phyloP scores from a whole-genome alignment of 352 stramenopile genomes.

The Pythium oligandrum region DNA sequence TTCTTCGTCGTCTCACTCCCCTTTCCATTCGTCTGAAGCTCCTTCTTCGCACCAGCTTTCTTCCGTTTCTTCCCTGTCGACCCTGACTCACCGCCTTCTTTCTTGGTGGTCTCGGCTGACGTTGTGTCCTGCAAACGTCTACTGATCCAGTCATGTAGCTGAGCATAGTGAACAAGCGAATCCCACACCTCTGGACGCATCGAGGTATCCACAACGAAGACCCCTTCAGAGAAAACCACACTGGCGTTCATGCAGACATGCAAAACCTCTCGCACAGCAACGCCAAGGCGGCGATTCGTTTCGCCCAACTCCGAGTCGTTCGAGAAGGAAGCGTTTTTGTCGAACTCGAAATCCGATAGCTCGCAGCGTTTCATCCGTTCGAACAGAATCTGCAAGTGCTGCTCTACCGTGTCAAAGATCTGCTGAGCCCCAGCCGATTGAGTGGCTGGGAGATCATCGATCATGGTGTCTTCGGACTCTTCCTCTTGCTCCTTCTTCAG shows the following conservation, averaged over 20 bases:
- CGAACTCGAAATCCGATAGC: conserved; percentile 41
- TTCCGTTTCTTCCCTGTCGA: too few relatives aligned
- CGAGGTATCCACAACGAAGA: too few relatives aligned
- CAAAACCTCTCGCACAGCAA: conserved; percentile 23
- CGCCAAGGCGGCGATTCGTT: conserved; percentile 26
- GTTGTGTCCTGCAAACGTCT: background rate
- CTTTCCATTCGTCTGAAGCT: conserved; percentile 6
- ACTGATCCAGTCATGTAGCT: conserved; percentile 34
- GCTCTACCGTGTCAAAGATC: conserved; percentile 18
- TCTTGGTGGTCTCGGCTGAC: too few relatives aligned
- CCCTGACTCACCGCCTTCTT: too few relatives aligned
- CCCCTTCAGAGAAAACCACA: conserved; percentile 5
- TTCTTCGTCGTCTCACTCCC: conserved; percentile 2
- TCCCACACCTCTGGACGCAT: conserved; percentile 12
- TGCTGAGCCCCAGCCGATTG: conserved; percentile 22
- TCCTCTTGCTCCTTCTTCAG: conserved; percentile 17
- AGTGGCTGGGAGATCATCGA: conserved; percentile 32
- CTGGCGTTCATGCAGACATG: conserved; percentile 44
- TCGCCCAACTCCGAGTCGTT: conserved; percentile 19
- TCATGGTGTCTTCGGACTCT: conserved; percentile 24
- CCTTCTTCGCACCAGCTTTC: too few relatives aligned
- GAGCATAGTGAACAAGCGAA: conserved; percentile 21
- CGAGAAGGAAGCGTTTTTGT: conserved; percentile 36
- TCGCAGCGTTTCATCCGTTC: conserved; percentile 44
- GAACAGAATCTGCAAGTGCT: conserved; percentile 29